Base-by-base conservation (phyloP, 139 green algal genomes). In the Haematococcus sp. region DNA sequence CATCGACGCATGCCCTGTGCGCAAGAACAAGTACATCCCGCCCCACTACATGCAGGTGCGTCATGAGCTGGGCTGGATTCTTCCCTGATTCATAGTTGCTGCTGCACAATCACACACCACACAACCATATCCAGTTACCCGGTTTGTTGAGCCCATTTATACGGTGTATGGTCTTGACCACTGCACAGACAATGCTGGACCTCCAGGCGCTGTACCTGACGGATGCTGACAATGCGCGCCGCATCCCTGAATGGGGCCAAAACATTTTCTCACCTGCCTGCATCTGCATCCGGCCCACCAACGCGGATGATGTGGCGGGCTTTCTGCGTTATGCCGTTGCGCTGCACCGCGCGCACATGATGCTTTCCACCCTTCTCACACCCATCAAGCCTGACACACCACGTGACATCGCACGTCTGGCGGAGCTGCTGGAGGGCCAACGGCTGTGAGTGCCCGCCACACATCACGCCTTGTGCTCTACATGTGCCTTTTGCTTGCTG, bases 191-290 rank as follows among this genome's bases (percentile, higher is more conserved):
- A 23, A 87, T 90, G 81, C 30, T 75, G 52, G 59, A 89, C 52
- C 77, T 96, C 60, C 91, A 96, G 70, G 49, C 74, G 28, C 56
- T 68, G 63, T 81, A 73, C 69, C 56, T 82, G 34, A 67, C 67
- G 28, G 79, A 78, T 33, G 31, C 58, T 0, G 46, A 32, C 59
- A 58, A 77, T 59, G 77, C 83, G 59, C 88, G 91, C 43, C 54
- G 4, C 25, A 84, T 92, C 3, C 91, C 91, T 0, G 83, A 92
- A 11, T 96, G 91, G 91, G 91, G 90, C 33, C 60, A 61, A 2
- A 66, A 78, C 35, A 95, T 94, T 67, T 94, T 96, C 78, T 91
- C 82, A 0, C 78, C 83, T n/a, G 43, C 83, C 63, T 93, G 88
- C 70, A 67, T 95, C 23, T 83, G 87, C 68, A 81, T 94, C 55